Evolutionary conservation across 2,329 filamentous ascomycete species (phyloP).

Genomic region (Fusarium sp.): DNA sequence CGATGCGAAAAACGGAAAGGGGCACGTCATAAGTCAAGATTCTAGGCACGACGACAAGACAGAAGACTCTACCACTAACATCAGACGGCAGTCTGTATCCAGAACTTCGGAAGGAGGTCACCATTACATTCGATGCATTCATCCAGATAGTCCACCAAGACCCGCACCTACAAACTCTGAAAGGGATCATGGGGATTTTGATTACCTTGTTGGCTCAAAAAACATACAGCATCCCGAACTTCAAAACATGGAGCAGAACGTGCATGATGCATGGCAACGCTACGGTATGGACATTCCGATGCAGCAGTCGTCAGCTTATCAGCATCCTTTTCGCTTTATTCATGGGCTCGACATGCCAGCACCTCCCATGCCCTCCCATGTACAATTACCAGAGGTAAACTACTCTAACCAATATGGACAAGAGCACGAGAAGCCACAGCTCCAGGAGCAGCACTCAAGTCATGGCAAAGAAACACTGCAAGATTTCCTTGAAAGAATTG

Average conservation of each 20-base stretch:
- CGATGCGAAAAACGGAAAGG: not conserved
- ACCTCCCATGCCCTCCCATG: not conserved
- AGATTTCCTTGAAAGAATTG: conserved; percentile 46
- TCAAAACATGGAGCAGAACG: not conserved
- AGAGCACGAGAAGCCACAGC: not conserved
- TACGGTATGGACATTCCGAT: not conserved
- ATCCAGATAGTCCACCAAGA: not conserved
- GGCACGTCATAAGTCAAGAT: not conserved
- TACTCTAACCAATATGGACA: not conserved
- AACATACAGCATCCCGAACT: not conserved
- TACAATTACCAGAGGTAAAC: not conserved
- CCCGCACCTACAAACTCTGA: not conserved
- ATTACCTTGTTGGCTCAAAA: not conserved
- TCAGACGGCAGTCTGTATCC: not conserved
- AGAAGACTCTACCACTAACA: not conserved
- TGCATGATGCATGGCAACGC: not conserved
- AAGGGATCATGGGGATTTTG: not conserved
- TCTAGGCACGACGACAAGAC: not conserved
- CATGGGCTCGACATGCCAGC: not conserved
- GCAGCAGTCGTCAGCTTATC: not conserved
- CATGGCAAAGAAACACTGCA: conserved; percentile 36
- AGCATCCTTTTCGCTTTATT: not conserved
- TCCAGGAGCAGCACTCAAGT: not conserved
- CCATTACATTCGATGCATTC: not conserved
- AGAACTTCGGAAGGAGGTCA: conserved; percentile 6